Percentiles rank a stretch among this genome's conserved stretches.
Conservation (phyloP, 495 filamentous ascomycete genomes). For the Staphylotrichum tortipilum region DNA sequence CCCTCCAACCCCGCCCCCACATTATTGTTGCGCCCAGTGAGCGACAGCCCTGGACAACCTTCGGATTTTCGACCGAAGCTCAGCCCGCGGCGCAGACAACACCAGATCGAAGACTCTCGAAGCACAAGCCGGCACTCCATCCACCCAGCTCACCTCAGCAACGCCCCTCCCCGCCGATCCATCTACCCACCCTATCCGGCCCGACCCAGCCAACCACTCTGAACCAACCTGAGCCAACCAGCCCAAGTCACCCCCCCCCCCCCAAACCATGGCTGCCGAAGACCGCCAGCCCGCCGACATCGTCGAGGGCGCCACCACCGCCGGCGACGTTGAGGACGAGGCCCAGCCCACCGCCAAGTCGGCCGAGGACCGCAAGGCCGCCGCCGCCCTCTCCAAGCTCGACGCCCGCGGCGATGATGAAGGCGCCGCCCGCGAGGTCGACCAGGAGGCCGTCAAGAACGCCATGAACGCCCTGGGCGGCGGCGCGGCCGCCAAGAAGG, state of each 20-base stretch:
- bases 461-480: slow-evolving; percentile 66
- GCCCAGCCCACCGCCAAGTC: slow-evolving; percentile 56
- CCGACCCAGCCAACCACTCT: no score
- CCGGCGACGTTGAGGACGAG: slow-evolving; percentile 52
- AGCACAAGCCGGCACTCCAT: neutral
- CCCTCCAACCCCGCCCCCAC: no score
- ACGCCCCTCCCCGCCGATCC: no score
- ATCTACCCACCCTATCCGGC: no score
- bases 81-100: neutral
- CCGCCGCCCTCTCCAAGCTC: slow-evolving; percentile 72
- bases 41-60: no score
- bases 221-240: no score
- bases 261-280: slow-evolving; percentile 47
- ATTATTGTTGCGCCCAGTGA: no score
- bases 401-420: slow-evolving; percentile 54
- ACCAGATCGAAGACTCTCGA: no score
- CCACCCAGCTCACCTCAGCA: neutral
- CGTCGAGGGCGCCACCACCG: slow-evolving; percentile 50
- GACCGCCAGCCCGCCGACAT: slow-evolving; percentile 47
- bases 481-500: slow-evolving; percentile 34
- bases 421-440: slow-evolving; percentile 50
- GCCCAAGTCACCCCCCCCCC: no score
- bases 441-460: slow-evolving; percentile 74
- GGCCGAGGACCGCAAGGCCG: slow-evolving; percentile 84
- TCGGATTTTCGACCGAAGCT: neutral